Evolutionary conservation across 192 early-diverging fungal genomes (phyloP).

Genomic region (Coemansia sp.): DNA sequence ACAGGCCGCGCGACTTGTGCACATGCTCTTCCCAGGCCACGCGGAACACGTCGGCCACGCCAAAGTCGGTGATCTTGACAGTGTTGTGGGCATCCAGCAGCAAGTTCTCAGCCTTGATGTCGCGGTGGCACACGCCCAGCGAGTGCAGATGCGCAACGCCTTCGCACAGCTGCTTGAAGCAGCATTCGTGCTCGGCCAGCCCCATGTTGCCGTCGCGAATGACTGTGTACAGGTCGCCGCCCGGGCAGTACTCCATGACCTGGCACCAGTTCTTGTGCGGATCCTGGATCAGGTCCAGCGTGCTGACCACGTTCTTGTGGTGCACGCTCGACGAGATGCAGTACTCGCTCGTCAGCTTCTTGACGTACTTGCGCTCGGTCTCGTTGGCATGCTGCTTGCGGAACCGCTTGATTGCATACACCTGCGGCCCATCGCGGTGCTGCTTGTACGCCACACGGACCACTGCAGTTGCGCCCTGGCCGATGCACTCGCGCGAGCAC

Average conservation of each 20-base stretch:
- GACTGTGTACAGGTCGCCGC: constrained; percentile 85
- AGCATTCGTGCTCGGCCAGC: constrained; percentile 80
- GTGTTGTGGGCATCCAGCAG: constrained; percentile 74
- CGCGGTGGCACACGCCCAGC: constrained; percentile 93
- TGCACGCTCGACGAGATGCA: constrained; percentile 90
- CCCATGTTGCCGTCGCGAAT: constrained; percentile 78
- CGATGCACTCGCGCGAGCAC: constrained; percentile 74
- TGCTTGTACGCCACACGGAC: constrained; percentile 83
- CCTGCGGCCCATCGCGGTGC: constrained; percentile 61
- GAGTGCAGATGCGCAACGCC: constrained; percentile 90
- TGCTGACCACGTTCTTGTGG: constrained; percentile 88
- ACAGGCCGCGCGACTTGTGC: constrained; percentile 84
- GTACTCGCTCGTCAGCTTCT: constrained; percentile 93
- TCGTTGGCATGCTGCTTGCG: constrained; percentile 80
- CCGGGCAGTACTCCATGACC: constrained; percentile 84
- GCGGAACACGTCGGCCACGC: constrained; percentile 93
- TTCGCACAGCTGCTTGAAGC: constrained; percentile 87
- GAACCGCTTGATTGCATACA: constrained; percentile 94
- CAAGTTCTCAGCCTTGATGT: constrained; percentile 85
- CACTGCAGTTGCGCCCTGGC: constrained; percentile 87
- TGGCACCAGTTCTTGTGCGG: constrained; percentile 79
- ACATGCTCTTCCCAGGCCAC: constrained; percentile 76
- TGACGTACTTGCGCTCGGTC: constrained; percentile 90
- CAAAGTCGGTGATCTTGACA: constrained; percentile 99
- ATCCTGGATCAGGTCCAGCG: constrained; percentile 95